Evolutionary conservation across 495 filamentous ascomycete species (phyloP).

Genomic region (Penicillium simplicissimum): DNA sequence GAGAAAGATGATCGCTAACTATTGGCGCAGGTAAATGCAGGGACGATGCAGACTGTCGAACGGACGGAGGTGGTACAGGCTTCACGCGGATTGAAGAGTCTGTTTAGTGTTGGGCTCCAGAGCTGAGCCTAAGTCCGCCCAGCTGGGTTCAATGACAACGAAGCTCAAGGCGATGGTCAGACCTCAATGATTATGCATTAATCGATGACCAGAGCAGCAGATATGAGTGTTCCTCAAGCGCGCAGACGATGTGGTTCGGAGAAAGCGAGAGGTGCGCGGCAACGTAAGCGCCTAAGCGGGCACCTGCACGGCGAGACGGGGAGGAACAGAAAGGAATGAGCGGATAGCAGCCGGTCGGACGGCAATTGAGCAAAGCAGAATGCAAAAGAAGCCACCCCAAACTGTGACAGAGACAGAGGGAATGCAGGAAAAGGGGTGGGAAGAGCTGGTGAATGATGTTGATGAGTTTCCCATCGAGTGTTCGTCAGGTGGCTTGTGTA

Average conservation of each 20-base stretch:
- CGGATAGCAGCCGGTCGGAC: constrained; percentile 16
- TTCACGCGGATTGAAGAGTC: constrained; percentile 5
- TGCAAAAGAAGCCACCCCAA: constrained; percentile 5
- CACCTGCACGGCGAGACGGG: constrained; percentile 6
- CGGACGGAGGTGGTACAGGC: constrained; percentile 9
- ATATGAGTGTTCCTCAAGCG: constrained; percentile 3
- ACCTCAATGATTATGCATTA: constrained; percentile 6
- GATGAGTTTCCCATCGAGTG: constrained; percentile 23
- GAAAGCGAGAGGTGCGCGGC: constrained; percentile 24
- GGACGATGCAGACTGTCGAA: constrained; percentile 4
- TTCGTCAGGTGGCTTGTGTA: constrained; percentile 35
- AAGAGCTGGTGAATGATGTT: constrained; percentile 20
- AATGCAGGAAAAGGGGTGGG: constrained; percentile 16
- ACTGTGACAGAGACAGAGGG: constrained; percentile 11
- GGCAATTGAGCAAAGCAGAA: constrained; percentile 2
- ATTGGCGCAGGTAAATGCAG: not conserved
- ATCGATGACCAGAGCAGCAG: constrained; percentile 12
- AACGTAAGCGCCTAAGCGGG: constrained; percentile 23
- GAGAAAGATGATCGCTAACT: not conserved
- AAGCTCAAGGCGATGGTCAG: constrained; percentile 5
- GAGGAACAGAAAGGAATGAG: constrained; percentile 16
- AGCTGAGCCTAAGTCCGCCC: constrained; percentile 11
- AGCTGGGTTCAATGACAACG: not conserved
- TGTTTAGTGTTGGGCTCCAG: not conserved
- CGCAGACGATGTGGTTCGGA: constrained; percentile 8